Conservation (phyloP, 345 rosid genomes). For the Sonneratia caseolaris region DNA sequence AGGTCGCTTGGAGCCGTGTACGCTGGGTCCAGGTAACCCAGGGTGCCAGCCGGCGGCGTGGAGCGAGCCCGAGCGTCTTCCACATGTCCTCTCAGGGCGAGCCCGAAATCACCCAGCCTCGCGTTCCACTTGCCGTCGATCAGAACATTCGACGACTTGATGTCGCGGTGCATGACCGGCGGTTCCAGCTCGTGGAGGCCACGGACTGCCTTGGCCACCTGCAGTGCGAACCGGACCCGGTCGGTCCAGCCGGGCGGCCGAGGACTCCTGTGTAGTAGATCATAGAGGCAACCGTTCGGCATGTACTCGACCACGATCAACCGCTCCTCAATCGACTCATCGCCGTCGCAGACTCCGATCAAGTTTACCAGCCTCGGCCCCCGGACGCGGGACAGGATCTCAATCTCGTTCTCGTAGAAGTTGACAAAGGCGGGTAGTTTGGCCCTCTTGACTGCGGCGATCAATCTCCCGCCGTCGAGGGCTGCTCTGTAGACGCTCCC, state of each 20-base stretch:
- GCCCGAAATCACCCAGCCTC: constrained; percentile 74
- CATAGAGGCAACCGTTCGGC: constrained; percentile 68
- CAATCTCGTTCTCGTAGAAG: constrained; percentile 67
- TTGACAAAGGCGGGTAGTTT: constrained; percentile 9
- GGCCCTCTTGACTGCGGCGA: constrained; percentile 66
- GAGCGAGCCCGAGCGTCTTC: constrained; percentile 55
- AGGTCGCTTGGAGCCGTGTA: constrained; percentile 76
- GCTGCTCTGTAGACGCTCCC: constrained; percentile 67
- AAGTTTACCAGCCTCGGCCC: constrained; percentile 68
- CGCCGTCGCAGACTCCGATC: constrained; percentile 55
- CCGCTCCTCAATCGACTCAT: constrained; percentile 25
- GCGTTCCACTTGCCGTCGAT: constrained; percentile 57
- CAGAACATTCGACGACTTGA: constrained; percentile 69
- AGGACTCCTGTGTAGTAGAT: constrained; percentile 37
- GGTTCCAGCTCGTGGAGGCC: constrained; percentile 56
- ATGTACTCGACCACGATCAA: constrained; percentile 71
- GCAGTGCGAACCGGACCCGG: constrained; percentile 58
- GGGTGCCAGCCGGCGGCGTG: constrained; percentile 83
- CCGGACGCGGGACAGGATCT: constrained; percentile 50
- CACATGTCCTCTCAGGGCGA: constrained; percentile 64
- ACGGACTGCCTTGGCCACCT: constrained; percentile 50
- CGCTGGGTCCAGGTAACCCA: constrained; percentile 81
- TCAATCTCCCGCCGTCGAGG: constrained; percentile 56
- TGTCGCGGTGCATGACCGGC: constrained; percentile 77
- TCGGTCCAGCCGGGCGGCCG: constrained; percentile 51